Base-by-base conservation (phyloP, 176 grass and related monocot species). In the Cenchrus americanus region DNA sequence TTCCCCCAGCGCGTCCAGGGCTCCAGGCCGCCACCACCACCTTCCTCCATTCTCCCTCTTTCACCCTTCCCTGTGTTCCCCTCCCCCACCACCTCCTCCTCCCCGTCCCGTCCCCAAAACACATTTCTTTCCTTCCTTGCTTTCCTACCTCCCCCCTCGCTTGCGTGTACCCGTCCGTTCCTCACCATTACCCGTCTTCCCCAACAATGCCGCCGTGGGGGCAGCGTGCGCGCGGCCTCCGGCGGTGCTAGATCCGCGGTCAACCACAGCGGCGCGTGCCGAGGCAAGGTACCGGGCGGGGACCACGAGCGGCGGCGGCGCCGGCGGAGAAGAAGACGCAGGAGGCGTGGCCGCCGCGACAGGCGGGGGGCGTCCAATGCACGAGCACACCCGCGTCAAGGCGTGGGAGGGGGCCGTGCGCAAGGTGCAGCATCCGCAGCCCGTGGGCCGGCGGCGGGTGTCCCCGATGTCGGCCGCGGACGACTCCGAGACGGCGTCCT, bases 321-420 rank as follows among this genome's bases (percentile, higher is more conserved):
- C 40, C 5, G 27, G 27, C 1, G 54, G 11, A 6, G 65, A 14
- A 15, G 80, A 21, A 65, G 69, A 48, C 12, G 2, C 0, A 40
- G 58, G 2, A 68, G 6, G 69, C 23, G 80, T 53, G 61, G 80
- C 43, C 43, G 72, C 34, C 32, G 77, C 47, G 65, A 78, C 60
- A 73, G 84, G 77, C 48, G 72, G 12, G 85, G 6, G 6, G 71
- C 76, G 26, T 60, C 77, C 77, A 85, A 91, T 91, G 90, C 82
- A 91, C 90, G 90, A 88, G 86, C 82, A 88, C 73, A 71, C 73
- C 79, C 24, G 83, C 27, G 60, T 80, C 34, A 87, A 82, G 87
- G 87, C 67, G 85, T 94, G 92, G 92, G 87, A 89, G 89, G 85
- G 63, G 69, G 89, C 75, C 32, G 84, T 87, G 72, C 89, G 84